Conservation (phyloP, 73 alveolate genomes). For the Paramecium sonneborni region DNA sequence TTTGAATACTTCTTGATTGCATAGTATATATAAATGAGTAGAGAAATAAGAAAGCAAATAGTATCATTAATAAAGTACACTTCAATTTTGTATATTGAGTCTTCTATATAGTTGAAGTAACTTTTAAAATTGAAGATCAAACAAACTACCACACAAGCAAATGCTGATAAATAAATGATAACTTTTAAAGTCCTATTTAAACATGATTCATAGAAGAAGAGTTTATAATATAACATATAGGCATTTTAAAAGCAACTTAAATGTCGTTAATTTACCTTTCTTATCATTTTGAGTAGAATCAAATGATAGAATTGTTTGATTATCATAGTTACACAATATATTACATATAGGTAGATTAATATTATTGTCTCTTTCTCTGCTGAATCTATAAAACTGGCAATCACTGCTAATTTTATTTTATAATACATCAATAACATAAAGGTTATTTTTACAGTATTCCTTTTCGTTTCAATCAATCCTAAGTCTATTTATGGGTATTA, state of each 20-base stretch:
- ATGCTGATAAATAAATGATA: background rate
- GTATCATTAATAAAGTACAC: background rate
- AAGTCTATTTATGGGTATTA: background rate
- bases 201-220: background rate
- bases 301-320: background rate
- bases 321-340: background rate
- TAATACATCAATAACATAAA: background rate
- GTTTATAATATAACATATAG: background rate
- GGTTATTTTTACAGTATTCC: background rate
- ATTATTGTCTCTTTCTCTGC: background rate
- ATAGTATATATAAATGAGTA: background rate
- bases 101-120: background rate
- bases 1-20: background rate
- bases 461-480: background rate
- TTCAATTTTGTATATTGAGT: slow-evolving; percentile 10
- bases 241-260: background rate
- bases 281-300: background rate
- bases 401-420: background rate
- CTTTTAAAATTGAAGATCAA: background rate
- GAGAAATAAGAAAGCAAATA: background rate
- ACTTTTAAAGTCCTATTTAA: background rate
- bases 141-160: background rate
- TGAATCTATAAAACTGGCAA: background rate
- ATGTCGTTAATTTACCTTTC: background rate
- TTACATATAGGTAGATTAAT: background rate